Evolutionary conservation across 306 rosid species (phyloP), one percentile per base, ranked within the genome.

Genomic region (Prinsepia uniflora): DNA sequence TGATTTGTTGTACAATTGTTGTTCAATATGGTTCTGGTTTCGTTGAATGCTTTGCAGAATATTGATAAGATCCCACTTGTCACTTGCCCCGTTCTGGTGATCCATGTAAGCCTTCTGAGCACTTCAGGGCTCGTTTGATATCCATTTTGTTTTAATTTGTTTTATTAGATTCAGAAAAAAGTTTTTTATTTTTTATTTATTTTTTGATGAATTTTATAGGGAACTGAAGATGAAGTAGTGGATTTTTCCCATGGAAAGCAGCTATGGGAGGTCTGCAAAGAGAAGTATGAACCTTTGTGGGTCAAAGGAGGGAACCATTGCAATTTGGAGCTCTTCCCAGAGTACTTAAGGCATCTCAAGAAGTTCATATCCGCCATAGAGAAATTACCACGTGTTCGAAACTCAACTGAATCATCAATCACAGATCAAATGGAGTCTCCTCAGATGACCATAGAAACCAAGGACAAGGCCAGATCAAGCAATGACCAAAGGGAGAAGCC

Each of bases 201-300:
- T n/a, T 39, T 42, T 15, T 53, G 12, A 3, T 50, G 4, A 74
- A 67, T 42, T 57, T 83, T n/a, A 5, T 67, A 88, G 91, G 95
- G 95, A 66, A 88, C 91, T 36, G 89, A 88, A 59, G 95, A 88
- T 66, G 89, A 88, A 64, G 81, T 88, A 22, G 95, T 88, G 75
- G 91, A 88, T 77, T 40, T 74, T 50, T 86, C 91, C 62, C 95
- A 88, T 67, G 95, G 95, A 0, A 86, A 86, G 81, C 89, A 81
- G 46, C 74, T 88, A 6, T 88, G 95, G 95, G 86, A 88, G 82
- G 86, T 84, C 17, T 82, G 89, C 43, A 82, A 81, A 53, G 87
- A 84, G 67, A 88, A 88, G 80, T 88, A 79, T 47, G 95, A 88
- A 68, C 95, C 95, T 9, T 74, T 86, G 54, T 88, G 95, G 95